Conservation (phyloP, 352 stramenopile species). For the Pythium diclinum region DNA sequence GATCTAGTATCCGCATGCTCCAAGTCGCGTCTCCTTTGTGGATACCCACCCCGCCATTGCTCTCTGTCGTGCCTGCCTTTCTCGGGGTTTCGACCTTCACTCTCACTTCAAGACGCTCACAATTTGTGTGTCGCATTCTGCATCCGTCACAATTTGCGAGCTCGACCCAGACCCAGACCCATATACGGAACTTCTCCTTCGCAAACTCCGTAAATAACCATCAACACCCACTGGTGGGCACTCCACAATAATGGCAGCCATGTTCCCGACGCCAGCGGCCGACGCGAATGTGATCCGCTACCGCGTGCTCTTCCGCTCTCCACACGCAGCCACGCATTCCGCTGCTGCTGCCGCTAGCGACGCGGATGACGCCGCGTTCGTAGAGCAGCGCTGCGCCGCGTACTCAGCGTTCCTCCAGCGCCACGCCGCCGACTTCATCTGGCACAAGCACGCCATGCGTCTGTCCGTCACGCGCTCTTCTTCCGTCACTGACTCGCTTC, state of each 20-base stretch:
- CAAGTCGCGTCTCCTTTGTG: too few species aligned
- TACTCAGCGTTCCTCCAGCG: constrained; percentile 18
- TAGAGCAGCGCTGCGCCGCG: constrained; percentile 9
- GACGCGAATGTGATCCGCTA: constrained; percentile 28
- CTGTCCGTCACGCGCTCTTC: constrained; percentile 2
- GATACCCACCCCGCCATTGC: too few species aligned
- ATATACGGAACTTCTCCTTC: too few species aligned
- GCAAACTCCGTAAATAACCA: too few species aligned
- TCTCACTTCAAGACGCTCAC: too few species aligned
- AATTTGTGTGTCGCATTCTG: too few species aligned
- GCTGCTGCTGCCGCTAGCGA: background rate
- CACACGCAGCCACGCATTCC: background rate
- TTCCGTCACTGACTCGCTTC: background rate
- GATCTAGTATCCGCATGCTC: too few species aligned
- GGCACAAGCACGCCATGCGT: constrained; percentile 28
- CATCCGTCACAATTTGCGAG: too few species aligned
- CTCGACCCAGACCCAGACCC: too few species aligned
- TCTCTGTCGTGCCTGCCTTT: too few species aligned
- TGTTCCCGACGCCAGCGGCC: constrained; percentile 25
- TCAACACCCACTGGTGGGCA: too few species aligned
- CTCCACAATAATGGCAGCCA: constrained; percentile 1
- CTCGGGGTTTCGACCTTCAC: too few species aligned
- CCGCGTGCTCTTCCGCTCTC: constrained; percentile 24
- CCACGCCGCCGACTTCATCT: constrained; percentile 22
- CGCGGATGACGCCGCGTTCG: constrained; percentile 3